Evolutionary conservation across 176 grass and related monocot genomes (phyloP).

Genomic region (Lolium perenne): DNA sequence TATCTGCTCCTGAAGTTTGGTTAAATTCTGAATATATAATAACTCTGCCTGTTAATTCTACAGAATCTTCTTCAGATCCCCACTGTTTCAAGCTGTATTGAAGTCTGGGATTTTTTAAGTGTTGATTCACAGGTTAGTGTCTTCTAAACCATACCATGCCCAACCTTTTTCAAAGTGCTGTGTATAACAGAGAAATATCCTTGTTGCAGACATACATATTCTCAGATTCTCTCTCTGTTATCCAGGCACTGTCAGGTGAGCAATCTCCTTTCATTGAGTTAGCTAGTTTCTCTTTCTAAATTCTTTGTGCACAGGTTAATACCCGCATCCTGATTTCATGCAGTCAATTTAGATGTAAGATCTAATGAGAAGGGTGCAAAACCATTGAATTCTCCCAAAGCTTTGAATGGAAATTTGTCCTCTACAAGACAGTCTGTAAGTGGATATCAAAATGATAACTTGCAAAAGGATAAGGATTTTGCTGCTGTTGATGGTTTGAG

Average conservation of each 20-base stretch:
- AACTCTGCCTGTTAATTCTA: slow-evolving; percentile 37
- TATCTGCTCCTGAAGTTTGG: slow-evolving; percentile 5
- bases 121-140: slow-evolving; percentile 90
- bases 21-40: not conserved
- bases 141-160: slow-evolving; percentile 27
- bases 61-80: slow-evolving; percentile 99
- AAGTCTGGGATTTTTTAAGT: slow-evolving; percentile 98
- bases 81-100: slow-evolving; percentile 90
- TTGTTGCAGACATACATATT: slow-evolving; percentile 90
- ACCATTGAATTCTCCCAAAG: slow-evolving; percentile 52
- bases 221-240: slow-evolving; percentile 80
- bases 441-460: slow-evolving; percentile 44
- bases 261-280: not conserved
- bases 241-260: slow-evolving; percentile 89
- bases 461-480: slow-evolving; percentile 41
- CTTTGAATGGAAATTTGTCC: slow-evolving; percentile 50
- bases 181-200: slow-evolving; percentile 20
- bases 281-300: slow-evolving; percentile 29
- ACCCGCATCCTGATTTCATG: slow-evolving; percentile 14
- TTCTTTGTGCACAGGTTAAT: slow-evolving; percentile 26
- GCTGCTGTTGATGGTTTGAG: slow-evolving; percentile 63
- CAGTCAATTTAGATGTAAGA: slow-evolving; percentile 84
- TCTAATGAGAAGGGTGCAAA: slow-evolving; percentile 60
- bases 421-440: slow-evolving; percentile 46
- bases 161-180: slow-evolving; percentile 13